A percentile compares a stretch with the other conserved stretches of the same genome.
Conservation (phyloP, 129 eudicot genomes). For the Centella asiatica region DNA sequence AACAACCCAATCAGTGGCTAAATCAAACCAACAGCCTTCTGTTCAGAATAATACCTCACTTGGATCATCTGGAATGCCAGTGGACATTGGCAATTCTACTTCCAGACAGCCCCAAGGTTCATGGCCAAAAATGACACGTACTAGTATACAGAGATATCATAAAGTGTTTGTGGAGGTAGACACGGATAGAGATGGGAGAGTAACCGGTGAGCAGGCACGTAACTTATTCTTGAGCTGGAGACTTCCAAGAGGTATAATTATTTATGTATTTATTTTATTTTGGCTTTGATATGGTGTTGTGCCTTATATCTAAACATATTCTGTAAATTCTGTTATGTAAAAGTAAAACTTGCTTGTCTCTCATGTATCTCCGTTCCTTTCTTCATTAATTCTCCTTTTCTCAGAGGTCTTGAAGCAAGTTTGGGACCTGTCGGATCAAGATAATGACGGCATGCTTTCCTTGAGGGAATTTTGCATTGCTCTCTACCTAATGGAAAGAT, state of each 20-base stretch:
- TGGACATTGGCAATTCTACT: slow-evolving; percentile 33
- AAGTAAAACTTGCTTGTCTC: not conserved
- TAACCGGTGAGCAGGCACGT: slow-evolving; percentile 86
- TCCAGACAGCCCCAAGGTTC: slow-evolving; percentile 48
- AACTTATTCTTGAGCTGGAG: slow-evolving; percentile 90
- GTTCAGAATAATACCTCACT: slow-evolving; percentile 33
- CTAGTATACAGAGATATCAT: slow-evolving; percentile 76
- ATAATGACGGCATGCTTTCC: slow-evolving; percentile 94
- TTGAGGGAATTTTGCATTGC: slow-evolving; percentile 90
- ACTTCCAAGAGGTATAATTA: slow-evolving; percentile 69
- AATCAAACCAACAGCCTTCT: slow-evolving; percentile 52
- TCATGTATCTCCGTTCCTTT: not conserved
- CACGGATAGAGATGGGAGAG: slow-evolving; percentile 87
- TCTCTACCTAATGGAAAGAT: slow-evolving; percentile 83
- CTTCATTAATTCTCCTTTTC: slow-evolving; percentile 13
- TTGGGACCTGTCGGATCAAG: slow-evolving; percentile 96
- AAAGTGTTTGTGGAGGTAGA: slow-evolving; percentile 91
- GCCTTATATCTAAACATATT: not conserved
- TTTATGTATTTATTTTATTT: not conserved
- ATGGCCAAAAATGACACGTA: slow-evolving; percentile 93
- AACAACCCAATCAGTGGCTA: slow-evolving; percentile 33
- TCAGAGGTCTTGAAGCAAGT: slow-evolving; percentile 95
- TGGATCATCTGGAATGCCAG: slow-evolving; percentile 38
- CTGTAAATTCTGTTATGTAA: no score
- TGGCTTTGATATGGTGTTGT: not conserved